A percentile compares a stretch with the other conserved stretches of the same genome.
Evolutionary conservation across 495 filamentous ascomycete genomes (phyloP).

Genomic region (Trichoderma gamsii): DNA sequence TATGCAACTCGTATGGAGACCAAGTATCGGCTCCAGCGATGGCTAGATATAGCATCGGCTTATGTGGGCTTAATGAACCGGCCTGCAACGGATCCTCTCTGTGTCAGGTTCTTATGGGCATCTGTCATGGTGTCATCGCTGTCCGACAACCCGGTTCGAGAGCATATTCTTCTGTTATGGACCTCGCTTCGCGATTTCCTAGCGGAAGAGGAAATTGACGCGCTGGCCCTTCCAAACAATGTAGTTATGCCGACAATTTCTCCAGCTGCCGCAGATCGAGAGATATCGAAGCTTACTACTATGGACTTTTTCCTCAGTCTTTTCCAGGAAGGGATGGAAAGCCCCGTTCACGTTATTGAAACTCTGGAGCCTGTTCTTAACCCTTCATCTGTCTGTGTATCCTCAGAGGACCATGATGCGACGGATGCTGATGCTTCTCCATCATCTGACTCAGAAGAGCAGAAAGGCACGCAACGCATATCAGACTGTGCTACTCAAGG

Average conservation of each 20-base stretch:
- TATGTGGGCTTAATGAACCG: slow-evolving; percentile 42
- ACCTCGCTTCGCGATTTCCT: slow-evolving; percentile 53
- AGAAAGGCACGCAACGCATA: slow-evolving; percentile 32
- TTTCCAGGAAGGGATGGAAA: slow-evolving; percentile 58
- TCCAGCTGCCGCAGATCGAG: slow-evolving; percentile 68
- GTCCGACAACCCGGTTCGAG: slow-evolving; percentile 58
- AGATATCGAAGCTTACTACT: slow-evolving; percentile 84
- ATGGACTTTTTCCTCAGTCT: slow-evolving; percentile 93
- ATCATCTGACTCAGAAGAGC: slow-evolving; percentile 2
- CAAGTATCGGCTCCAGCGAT: slow-evolving; percentile 64
- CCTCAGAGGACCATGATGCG: slow-evolving; percentile 17
- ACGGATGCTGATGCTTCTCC: neutral
- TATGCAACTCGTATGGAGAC: slow-evolving; percentile 51
- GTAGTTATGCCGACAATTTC: slow-evolving; percentile 86
- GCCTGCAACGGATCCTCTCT: slow-evolving; percentile 40
- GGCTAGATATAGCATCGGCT: slow-evolving; percentile 65
- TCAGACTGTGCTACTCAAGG: slow-evolving; percentile 40
- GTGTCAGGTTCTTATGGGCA: slow-evolving; percentile 74
- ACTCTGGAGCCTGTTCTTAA: slow-evolving; percentile 89
- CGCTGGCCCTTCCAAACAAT: slow-evolving; percentile 75
- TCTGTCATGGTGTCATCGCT: slow-evolving; percentile 69
- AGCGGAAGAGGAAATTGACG: slow-evolving; percentile 27
- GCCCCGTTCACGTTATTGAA: slow-evolving; percentile 79
- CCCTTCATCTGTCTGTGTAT: slow-evolving; percentile 50
- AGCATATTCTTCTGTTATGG: slow-evolving; percentile 76